These are phyloP conservation scores for Penicillium steckii DNA, from an alignment of 495 filamentous ascomycete genomes.

Conservation along the genomic window DNA sequence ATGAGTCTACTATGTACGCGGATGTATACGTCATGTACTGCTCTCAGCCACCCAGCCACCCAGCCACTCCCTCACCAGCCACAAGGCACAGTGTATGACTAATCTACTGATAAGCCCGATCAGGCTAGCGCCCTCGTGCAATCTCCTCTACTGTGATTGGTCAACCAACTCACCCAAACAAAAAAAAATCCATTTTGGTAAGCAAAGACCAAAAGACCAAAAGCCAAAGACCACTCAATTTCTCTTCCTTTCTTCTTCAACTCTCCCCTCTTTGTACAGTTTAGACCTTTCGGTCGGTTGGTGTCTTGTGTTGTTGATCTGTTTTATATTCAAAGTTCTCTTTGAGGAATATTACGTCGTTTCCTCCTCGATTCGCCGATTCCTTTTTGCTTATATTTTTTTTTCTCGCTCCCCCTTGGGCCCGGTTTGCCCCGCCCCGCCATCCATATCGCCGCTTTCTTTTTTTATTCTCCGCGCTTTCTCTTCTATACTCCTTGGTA, in stretches of 20 bases:
- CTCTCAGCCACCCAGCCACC: too few species aligned
- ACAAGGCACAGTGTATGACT: too few species aligned
- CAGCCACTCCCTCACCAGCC: too few species aligned
- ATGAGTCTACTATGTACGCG: too few species aligned
- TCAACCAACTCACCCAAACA: conserved; percentile 24
- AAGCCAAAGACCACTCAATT: too few species aligned
- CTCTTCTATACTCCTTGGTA: background rate
- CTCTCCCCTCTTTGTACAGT: conserved; percentile 9
- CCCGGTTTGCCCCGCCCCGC: background rate
- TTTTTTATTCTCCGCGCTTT: background rate
- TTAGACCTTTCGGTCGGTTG: background rate
- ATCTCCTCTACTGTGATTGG: conserved; percentile 12
- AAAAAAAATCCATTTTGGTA: conserved; percentile 24
- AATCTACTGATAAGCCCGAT: too few species aligned
- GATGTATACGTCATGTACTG: too few species aligned
- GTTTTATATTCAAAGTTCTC: background rate
- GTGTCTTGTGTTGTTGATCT: background rate
- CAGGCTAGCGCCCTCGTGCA: too few species aligned
- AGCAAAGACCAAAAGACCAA: conserved; percentile 12
- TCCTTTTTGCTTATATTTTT: background rate
- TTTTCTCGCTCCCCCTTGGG: background rate
- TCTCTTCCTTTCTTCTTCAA: conserved; percentile 1
- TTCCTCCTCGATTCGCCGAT: background rate
- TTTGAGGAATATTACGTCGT: background rate
- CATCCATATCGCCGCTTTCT: background rate